Evolutionary conservation across 192 early-diverging fungal species (phyloP).

Genomic region (Phlyctochytrium bullatum): DNA sequence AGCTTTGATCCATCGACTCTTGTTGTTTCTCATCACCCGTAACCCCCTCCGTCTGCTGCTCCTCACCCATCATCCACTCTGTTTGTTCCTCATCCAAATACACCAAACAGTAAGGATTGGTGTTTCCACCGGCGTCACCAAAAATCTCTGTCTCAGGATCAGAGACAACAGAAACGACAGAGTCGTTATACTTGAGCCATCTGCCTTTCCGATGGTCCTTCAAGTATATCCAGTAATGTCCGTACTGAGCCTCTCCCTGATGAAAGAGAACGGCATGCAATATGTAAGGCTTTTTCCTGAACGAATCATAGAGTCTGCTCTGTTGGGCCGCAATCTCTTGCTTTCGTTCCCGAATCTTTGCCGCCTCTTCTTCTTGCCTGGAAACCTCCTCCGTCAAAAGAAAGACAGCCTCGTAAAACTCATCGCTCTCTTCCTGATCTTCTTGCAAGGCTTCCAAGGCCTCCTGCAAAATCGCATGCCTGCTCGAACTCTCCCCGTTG

Average conservation of each 20-base stretch:
- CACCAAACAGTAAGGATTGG: conserved; percentile 34
- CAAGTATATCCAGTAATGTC: conserved; percentile 43
- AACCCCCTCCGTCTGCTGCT: too few species aligned
- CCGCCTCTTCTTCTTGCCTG: background rate
- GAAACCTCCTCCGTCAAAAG: background rate
- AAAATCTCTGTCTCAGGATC: conserved; percentile 35
- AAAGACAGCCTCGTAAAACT: conserved; percentile 1
- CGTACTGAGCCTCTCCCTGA: conserved; percentile 38
- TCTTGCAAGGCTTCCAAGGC: conserved; percentile 13
- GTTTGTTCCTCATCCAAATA: conserved; percentile 27
- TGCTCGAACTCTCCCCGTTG: background rate
- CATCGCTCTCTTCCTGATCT: background rate
- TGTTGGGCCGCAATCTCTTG: conserved; percentile 2
- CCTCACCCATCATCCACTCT: too few species aligned
- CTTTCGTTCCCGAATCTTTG: background rate
- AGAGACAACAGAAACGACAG: conserved; percentile 29
- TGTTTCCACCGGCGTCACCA: conserved; percentile 25
- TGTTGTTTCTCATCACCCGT: too few species aligned
- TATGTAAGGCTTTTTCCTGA: conserved; percentile 16
- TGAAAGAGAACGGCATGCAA: conserved; percentile 24
- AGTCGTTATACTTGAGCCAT: conserved; percentile 46
- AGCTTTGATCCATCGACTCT: too few species aligned
- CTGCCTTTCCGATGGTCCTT: conserved; percentile 16
- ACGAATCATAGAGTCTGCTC: conserved; percentile 13
- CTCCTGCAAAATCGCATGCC: background rate